These are phyloP conservation scores for Apophysomyces sp. DNA, from an alignment of 371 early-diverging fungal genomes.

Conservation along the genomic window DNA sequence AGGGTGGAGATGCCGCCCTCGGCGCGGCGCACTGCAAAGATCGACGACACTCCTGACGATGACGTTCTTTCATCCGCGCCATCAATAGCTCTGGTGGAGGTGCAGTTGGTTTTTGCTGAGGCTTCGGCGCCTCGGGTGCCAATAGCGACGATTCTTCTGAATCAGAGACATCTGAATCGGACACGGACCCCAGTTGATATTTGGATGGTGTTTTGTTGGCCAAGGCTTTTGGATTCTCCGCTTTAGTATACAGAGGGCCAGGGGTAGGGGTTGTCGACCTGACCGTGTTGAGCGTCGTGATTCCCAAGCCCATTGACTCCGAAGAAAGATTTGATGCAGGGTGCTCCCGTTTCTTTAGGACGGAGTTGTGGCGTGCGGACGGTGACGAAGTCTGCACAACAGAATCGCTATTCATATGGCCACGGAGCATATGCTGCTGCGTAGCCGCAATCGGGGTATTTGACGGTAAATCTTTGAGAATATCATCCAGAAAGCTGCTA, in stretches of 20 bases:
- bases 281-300: neutral
- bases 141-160: neutral
- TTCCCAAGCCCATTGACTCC: neutral
- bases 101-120: neutral
- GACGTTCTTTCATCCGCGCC: slow-evolving; percentile 25
- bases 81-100: slow-evolving; percentile 1
- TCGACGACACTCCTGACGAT: slow-evolving; percentile 20
- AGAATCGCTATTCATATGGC: neutral
- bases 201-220: slow-evolving; percentile 3
- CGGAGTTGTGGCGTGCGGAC: neutral
- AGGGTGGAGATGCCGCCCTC: neutral
- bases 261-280: neutral
- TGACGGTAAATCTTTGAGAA: slow-evolving; percentile 2
- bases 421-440: neutral
- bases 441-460: neutral
- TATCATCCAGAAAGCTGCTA: slow-evolving; percentile 8
- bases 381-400: neutral
- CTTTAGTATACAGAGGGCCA: neutral
- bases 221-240: neutral
- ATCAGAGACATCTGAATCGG: slow-evolving; percentile 17
- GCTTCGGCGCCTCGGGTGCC: neutral
- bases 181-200: neutral
- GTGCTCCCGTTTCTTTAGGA: neutral
- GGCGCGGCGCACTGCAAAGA: slow-evolving; percentile 9
- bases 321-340: neutral